These are phyloP conservation scores for Nyssa sinensis DNA, from an alignment of 148 eudicot genomes.

Conservation along the genomic window DNA sequence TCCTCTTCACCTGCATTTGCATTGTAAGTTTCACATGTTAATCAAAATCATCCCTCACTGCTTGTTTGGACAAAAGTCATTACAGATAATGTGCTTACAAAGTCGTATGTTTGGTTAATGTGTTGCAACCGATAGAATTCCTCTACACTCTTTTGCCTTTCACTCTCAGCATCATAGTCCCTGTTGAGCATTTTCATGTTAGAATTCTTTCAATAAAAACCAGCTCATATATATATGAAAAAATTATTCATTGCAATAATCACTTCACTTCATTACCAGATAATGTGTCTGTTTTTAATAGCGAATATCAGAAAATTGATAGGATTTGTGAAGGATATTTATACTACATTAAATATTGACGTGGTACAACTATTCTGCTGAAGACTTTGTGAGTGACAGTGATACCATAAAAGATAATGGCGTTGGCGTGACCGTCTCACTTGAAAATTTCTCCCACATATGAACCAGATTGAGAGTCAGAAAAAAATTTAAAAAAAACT, in stretches of 20 bases:
- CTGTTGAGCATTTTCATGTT: constrained; percentile 26
- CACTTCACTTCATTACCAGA: no score
- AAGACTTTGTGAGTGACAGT: no score
- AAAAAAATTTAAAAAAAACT: background rate
- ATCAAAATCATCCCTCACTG: background rate
- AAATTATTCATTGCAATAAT: no score
- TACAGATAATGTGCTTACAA: constrained; percentile 34
- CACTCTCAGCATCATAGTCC: constrained; percentile 57
- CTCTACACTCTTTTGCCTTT: constrained; percentile 60
- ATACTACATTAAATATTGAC: no score
- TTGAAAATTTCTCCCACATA: no score
- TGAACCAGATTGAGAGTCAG: no score
- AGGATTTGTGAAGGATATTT: no score
- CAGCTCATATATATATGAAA: background rate
- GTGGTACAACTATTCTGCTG: no score
- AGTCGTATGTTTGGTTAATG: constrained; percentile 63
- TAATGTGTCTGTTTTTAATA: no score
- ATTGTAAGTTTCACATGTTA: background rate
- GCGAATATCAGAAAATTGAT: no score
- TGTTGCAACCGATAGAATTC: constrained; percentile 59
- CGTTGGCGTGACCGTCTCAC: no score
- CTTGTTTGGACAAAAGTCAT: background rate
- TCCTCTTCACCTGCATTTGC: constrained; percentile 57
- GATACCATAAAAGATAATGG: no score
- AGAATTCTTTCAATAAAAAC: background rate